Evolutionary conservation across 352 stramenopile genomes (phyloP), one percentile per base, ranked within the genome.

Genomic region (Blastocystis sp.): DNA sequence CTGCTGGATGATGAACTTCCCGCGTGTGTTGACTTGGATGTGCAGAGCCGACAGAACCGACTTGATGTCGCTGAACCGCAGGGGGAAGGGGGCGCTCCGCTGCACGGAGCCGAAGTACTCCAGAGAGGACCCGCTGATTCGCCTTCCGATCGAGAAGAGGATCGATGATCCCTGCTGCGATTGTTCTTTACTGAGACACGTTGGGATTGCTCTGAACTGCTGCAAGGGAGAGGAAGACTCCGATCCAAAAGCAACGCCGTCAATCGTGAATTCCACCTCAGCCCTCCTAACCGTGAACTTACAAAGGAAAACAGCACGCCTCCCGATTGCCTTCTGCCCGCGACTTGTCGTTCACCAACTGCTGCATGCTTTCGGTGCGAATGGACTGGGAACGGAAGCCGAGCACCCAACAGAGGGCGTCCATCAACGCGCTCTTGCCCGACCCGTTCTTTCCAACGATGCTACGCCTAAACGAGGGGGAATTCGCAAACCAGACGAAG

Each of bases 1-100:
- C 23, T 84, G 74, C 48, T 84, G 74, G 28, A 84, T 84, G 74
- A 84, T 84, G 23, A 84, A 84, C 53, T 84, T 84, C 7, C 74
- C 74, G 38, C 74, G 74, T 9, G 66, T 67, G 41, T 84, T 70
- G 23, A 67, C 45, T 43, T 66, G 74, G 40, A 84, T 84, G 23
- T 1, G 19, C 11, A 84, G 61, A 23, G 53, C 48, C 2, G 65
- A 52, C 10, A 84, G 43, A 11, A 84, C n/a, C 56, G 28, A 2
- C 34, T 45, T 59, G 19, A 84, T 84, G 14, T 66, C 74, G 21
- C 40, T 69, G 23, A 41, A 67, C 23, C 66, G 65, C 2, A 84
- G 9, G 23, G 19, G 40, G 40, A 84, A 84, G 23, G 61, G 19
- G 2, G 40, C 23, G 56, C 74, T 43, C 11, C 66, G 3, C 14